Evolutionary conservation across 148 eudicot genomes (phyloP), one percentile per base, ranked within the genome.

Genomic region (Suaeda aralocaspica): DNA sequence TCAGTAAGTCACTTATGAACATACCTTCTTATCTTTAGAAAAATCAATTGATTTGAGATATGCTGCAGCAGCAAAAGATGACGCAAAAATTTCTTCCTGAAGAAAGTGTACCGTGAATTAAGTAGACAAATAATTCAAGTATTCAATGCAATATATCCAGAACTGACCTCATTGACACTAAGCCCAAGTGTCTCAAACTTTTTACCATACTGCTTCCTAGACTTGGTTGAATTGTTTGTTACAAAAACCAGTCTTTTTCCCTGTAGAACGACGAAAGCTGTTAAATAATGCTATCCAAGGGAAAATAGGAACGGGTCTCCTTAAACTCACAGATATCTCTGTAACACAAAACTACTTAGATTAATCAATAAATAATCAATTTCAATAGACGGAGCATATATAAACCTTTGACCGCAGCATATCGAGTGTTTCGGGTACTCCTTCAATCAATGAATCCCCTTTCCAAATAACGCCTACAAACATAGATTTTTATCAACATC

Each of bases 21-120:
- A 71, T 74, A 91, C 99, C 96, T 94, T 94, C 75, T 91, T 94
- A 66, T 94, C 93, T 76, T 87, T 89, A 19, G 97, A 93, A 72
- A 94, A 94, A 70, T 94, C 72, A 63, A 91, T 91, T 15, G 96
- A 89, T 84, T 83, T 79, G 74, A 94, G 81, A 81, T 94, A 94
- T n/a, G 97, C 96, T 48, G 97, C 99, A 71, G 97, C 97, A 67
- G 97, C 99, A 78, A 94, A 94, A 44, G 99, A 94, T 49, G 99
- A 94, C 2, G 99, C 97, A 67, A 94, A 94, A 72, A 91, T 94
- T 76, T 94, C 98, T 85, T 94, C 98, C 98, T 94, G 88, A 68
- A 80, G 81, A 26, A 76, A 56, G 65, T 57, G 50, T 30, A 63
- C 64, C 26, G 31, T 15, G 68, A 72, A 66, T 77, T 69, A 72